Conservation (phyloP, 1,284 basidiomycete genomes). For the Agaricales sp. region DNA sequence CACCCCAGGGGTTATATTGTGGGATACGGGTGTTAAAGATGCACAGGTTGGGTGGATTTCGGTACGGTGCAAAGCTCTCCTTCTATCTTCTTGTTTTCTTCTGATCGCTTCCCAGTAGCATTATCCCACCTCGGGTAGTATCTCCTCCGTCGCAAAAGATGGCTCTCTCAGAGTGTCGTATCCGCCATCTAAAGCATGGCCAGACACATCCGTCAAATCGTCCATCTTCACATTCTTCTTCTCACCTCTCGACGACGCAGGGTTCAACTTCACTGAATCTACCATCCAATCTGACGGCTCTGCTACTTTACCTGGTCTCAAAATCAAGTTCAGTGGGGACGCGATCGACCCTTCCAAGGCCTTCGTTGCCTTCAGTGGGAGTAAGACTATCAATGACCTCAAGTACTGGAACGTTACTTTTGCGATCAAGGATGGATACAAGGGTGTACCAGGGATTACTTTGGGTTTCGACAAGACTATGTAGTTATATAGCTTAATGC, state of each 20-base stretch:
- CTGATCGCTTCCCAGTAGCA: constrained; percentile 11
- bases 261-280: not conserved
- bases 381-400: not conserved
- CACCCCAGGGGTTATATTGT: constrained; percentile 17
- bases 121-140: constrained; percentile 17
- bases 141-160: constrained; percentile 15
- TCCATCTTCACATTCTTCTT: not conserved
- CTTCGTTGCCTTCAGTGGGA: not conserved
- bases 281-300: not conserved
- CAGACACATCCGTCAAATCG: constrained; percentile 7
- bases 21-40: constrained; percentile 12
- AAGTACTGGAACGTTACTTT: not conserved
- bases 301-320: not conserved
- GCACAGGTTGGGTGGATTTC: constrained; percentile 10
- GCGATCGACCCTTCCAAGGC: not conserved
- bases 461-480: no score
- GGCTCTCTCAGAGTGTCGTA: constrained; percentile 17
- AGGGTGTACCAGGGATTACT: no score
- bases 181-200: constrained; percentile 17
- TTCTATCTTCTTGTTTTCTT: not conserved
- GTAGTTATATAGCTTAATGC: no score
- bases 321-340: not conserved
- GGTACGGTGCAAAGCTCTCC: constrained; percentile 4
- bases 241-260: not conserved
- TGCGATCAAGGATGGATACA: no score